Percentiles rank a stretch among this genome's conserved stretches.
Evolutionary conservation across 2,329 filamentous ascomycete genomes (phyloP).

Genomic region (Apiospora rasikravindrae): DNA sequence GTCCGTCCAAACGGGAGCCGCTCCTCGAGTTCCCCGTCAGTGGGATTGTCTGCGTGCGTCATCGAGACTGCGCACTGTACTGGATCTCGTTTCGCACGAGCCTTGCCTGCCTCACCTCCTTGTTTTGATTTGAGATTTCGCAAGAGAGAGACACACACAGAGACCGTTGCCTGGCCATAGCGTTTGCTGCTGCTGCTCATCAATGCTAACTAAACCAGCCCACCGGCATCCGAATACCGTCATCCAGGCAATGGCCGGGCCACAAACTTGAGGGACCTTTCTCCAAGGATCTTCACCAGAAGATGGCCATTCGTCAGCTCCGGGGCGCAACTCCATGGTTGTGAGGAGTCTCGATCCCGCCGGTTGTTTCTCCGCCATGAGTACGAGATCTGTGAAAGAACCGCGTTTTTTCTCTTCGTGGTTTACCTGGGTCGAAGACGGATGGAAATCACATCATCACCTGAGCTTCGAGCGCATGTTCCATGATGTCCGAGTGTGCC

Average conservation of each 20-base stretch:
- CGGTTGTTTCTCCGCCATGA: not conserved
- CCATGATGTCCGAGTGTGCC: not conserved
- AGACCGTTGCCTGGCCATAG: slow-evolving; percentile 8
- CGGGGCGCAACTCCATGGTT: not conserved
- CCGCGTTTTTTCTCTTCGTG: not conserved
- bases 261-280: not conserved
- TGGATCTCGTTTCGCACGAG: not conserved
- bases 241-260: not conserved
- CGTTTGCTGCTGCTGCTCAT: not conserved
- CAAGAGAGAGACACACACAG: slow-evolving; percentile 4
- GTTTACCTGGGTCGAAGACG: not conserved
- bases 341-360: slow-evolving; percentile 1
- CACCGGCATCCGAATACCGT: slow-evolving; percentile 15
- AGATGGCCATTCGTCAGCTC: not conserved
- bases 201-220: slow-evolving; percentile 14
- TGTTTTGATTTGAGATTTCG: slow-evolving; percentile 16
- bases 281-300: not conserved
- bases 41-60: slow-evolving; percentile 9
- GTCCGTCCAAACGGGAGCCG: slow-evolving; percentile 16
- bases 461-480: not conserved
- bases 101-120: slow-evolving; percentile 8
- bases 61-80: slow-evolving; percentile 6
- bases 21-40: slow-evolving; percentile 17
- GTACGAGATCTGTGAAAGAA: not conserved
- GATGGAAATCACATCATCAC: slow-evolving; percentile 3